Base-by-base conservation (phyloP, 192 early-diverging fungal species). In the Umbelopsis sp. region DNA sequence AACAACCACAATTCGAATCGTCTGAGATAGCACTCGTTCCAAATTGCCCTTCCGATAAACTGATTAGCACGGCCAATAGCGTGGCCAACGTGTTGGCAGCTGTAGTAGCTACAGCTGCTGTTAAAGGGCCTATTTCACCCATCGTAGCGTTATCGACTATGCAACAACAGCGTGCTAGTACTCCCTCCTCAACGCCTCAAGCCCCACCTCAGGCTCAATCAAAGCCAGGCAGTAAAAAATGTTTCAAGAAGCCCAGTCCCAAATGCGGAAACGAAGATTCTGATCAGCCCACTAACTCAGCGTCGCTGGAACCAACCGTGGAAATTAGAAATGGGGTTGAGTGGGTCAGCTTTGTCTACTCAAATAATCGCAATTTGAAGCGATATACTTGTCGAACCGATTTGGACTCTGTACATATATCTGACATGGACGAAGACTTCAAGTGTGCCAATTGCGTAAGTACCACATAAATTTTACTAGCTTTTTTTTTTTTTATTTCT, bases 391-490 rank as follows among this genome's bases (percentile, higher is more conserved):
- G 95, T 49, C 87, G 92, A 15, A 90, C 90, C 23, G 93, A 95
- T 74, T 76, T 95, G 44, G 90, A 94, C 37, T 69, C 78, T 18
- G 82, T 87, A 44, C 21, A 74, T 77, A 10, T 84, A 30, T 49
- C 52, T 45, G 68, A 79, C 33, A 76, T 93, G 68, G 50, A 83
- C 65, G 44, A 73, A 22, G 75, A 90, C 51, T 92, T 95, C 72
- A 89, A 89, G 73, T 51, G 49, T 9, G 85, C 80, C 35, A 97
- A 95, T 73, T 95, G 92, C 71, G 86, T 97, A 41, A 80, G 78
- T 80, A 50, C 12, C 22, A 10, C 37, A 45, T 33, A 21, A 46
- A 30, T 48, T 41, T 37, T 21, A 35, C 16, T 22, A 13, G 16
- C 12, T 1, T 2, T 12, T 65, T 65, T 20, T 2, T 44, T 30